Base-by-base conservation (phyloP, 2,329 filamentous ascomycete species). In the Cordyceps sp. region DNA sequence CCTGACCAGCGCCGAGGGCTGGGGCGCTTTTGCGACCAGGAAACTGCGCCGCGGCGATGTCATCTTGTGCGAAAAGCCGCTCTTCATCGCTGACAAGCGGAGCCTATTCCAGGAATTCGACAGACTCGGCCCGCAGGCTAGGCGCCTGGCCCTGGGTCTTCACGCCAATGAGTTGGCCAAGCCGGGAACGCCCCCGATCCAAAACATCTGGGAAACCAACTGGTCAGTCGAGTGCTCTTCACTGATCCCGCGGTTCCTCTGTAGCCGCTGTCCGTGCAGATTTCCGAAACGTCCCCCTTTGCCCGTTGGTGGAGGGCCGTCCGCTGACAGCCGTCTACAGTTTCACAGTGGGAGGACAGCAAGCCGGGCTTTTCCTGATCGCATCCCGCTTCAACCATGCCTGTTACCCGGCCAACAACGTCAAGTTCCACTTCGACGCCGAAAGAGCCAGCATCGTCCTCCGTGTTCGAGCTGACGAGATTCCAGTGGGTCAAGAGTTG, bases 301-400 rank as follows among this genome's bases (percentile, higher is more conserved):
- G 21, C 21, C 21, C 21, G 21, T 7, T 12, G 21, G 21, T 7
- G 12, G 21, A 23, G 12, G 12, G 21, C 7, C 21, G 12, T 7
- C 7, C 21, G 7, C 21, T 7, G 21, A 23, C 7, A 7, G 7
- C 21, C 21, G 12, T 18, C 9, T 12, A 14, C 29, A 53, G 54
- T 32, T 51, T 56, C 26, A 40, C 45, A 2, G 44, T 46, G 8
- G 26, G 21, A 1, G 33, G 36, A 1, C 39, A 40, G 4, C 40
- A 46, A 6, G 58, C 54, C 0, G 57, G 54, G 2, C 37, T 72
- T 3, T 71, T 69, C 35, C 53, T 62, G 1, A 50, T 66, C 6
- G 64, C 61, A 0, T 62, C 67, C 0, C 57, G 69, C 3, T 73
- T 75, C 49, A 75, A 75, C 43, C 70, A 75, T 42, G 61, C 67